A percentile compares a stretch with the other conserved stretches of the same genome.
Conservation (phyloP, 192 early-diverging fungal species). For the Phlyctochytrium bullatum region DNA sequence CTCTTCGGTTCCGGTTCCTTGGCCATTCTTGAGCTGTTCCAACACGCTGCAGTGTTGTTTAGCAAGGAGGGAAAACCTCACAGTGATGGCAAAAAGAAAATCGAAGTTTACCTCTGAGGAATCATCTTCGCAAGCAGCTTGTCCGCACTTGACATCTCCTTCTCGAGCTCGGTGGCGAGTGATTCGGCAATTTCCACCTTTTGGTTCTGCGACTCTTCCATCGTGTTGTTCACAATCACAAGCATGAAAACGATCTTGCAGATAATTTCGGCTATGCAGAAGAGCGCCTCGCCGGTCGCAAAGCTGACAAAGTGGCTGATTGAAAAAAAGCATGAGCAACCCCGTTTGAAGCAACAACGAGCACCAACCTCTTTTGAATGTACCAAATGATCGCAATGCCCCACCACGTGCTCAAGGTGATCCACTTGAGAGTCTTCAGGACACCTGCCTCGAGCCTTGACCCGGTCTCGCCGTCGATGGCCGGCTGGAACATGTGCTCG, state of each 20-base stretch:
- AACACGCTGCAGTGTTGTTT: slow-evolving; percentile 16
- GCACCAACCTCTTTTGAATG: slow-evolving; percentile 11
- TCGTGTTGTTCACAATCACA: slow-evolving; percentile 39
- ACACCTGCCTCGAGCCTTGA: slow-evolving; percentile 21
- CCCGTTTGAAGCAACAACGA: not conserved
- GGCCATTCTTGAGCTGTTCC: slow-evolving; percentile 40
- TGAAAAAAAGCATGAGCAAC: not conserved
- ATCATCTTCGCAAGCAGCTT: slow-evolving; percentile 35
- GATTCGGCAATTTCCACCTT: slow-evolving; percentile 19
- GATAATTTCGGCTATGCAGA: slow-evolving; percentile 30
- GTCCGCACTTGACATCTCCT: slow-evolving; percentile 31
- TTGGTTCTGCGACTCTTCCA: slow-evolving; percentile 41
- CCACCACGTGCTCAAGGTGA: slow-evolving; percentile 20
- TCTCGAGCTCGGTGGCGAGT: slow-evolving; percentile 31
- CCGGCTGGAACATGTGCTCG: slow-evolving; percentile 20
- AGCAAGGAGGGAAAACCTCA: not conserved
- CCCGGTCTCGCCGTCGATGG: slow-evolving; percentile 27
- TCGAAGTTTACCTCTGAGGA: slow-evolving; percentile 24
- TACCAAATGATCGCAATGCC: slow-evolving; percentile 27
- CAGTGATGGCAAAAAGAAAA: no score
- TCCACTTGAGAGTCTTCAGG: slow-evolving; percentile 14
- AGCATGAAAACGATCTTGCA: slow-evolving; percentile 40
- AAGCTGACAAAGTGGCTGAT: slow-evolving; percentile 22
- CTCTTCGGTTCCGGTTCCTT: slow-evolving; percentile 38
- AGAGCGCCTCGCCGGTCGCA: slow-evolving; percentile 23